A percentile compares a stretch with the other conserved stretches of the same genome.
These are phyloP conservation scores for Metarhizium robertsii DNA, from an alignment of 2,329 filamentous ascomycete species.

Conservation along the genomic window DNA sequence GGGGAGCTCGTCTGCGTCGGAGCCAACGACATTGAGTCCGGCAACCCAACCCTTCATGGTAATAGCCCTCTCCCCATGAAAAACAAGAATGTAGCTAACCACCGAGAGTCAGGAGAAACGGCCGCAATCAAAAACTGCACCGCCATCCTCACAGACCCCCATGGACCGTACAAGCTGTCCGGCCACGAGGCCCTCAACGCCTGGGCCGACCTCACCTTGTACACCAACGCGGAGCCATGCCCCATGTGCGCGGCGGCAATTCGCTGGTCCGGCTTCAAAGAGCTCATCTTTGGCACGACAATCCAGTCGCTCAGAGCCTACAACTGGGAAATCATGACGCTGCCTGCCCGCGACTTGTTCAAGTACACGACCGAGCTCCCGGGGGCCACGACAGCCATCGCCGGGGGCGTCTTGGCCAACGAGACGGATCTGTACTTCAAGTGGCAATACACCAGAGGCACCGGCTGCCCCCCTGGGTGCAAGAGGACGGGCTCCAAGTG, in stretches of 20 bases:
- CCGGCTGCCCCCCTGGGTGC: constrained; percentile 5
- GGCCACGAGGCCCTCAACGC: constrained; percentile 31
- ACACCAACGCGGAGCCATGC: constrained; percentile 49
- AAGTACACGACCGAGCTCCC: constrained; percentile 20
- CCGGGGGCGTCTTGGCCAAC: constrained; percentile 35
- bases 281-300: constrained; percentile 45
- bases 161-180: constrained; percentile 33
- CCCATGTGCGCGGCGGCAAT: constrained; percentile 50
- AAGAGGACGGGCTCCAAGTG: neutral
- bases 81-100: constrained; percentile 7
- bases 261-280: constrained; percentile 44
- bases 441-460: constrained; percentile 39
- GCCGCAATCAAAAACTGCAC: constrained; percentile 46
- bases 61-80: constrained; percentile 1
- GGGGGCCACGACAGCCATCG: constrained; percentile 28
- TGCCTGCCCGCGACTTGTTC: constrained; percentile 37
- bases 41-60: constrained; percentile 46
- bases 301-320: constrained; percentile 34
- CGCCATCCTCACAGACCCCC: constrained; percentile 33
- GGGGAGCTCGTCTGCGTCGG: constrained; percentile 41
- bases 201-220: constrained; percentile 37
- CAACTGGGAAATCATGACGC: constrained; percentile 42
- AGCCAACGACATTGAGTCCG: constrained; percentile 35
- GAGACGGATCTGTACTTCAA: constrained; percentile 44
- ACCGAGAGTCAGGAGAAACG: constrained; percentile 33